These are phyloP conservation scores for Amauroascus verrucosus DNA, from an alignment of 2,329 filamentous ascomycete genomes.

Conservation along the genomic window DNA sequence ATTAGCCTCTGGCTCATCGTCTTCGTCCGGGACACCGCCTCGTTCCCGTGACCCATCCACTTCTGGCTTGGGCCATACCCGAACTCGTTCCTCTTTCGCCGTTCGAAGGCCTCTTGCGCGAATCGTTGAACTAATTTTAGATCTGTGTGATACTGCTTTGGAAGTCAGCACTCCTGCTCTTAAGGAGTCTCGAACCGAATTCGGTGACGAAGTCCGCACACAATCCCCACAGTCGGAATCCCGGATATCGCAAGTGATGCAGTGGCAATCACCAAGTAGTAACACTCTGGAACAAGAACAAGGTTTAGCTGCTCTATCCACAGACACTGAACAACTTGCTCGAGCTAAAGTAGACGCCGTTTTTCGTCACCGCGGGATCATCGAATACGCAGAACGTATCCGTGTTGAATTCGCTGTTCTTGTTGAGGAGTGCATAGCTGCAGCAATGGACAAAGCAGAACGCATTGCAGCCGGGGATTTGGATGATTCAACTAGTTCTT, in stretches of 20 bases:
- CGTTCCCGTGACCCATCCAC: slow-evolving; percentile 59
- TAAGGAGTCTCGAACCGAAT: slow-evolving; percentile 62
- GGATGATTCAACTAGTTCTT: slow-evolving; percentile 54
- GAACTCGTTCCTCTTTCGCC: slow-evolving; percentile 72
- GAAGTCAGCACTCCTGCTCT: slow-evolving; percentile 92
- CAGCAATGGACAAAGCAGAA: slow-evolving; percentile 79
- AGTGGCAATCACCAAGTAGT: slow-evolving; percentile 91
- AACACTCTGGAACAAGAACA: slow-evolving; percentile 90
- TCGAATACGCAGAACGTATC: slow-evolving; percentile 93
- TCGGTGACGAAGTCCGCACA: slow-evolving; percentile 68
- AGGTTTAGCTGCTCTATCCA: slow-evolving; percentile 74
- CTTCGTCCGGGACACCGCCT: slow-evolving; percentile 53
- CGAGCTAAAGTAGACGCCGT: slow-evolving; percentile 88
- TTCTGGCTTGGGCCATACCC: slow-evolving; percentile 63
- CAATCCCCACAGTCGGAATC: slow-evolving; percentile 95
- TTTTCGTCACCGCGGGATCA: slow-evolving; percentile 77
- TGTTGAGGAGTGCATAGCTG: slow-evolving; percentile 91
- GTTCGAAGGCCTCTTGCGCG: slow-evolving; percentile 79
- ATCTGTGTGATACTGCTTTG: slow-evolving; percentile 88
- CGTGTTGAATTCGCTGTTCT: slow-evolving; percentile 85
- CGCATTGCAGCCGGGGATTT: slow-evolving; percentile 76
- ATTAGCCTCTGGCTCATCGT: slow-evolving; percentile 60
- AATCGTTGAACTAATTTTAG: slow-evolving; percentile 87
- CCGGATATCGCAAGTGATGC: slow-evolving; percentile 81
- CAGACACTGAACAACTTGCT: slow-evolving; percentile 76